phyloP scores from a whole-genome alignment of 495 filamentous ascomycete genomes.

The Hypoxylon lienhwacheense region DNA sequence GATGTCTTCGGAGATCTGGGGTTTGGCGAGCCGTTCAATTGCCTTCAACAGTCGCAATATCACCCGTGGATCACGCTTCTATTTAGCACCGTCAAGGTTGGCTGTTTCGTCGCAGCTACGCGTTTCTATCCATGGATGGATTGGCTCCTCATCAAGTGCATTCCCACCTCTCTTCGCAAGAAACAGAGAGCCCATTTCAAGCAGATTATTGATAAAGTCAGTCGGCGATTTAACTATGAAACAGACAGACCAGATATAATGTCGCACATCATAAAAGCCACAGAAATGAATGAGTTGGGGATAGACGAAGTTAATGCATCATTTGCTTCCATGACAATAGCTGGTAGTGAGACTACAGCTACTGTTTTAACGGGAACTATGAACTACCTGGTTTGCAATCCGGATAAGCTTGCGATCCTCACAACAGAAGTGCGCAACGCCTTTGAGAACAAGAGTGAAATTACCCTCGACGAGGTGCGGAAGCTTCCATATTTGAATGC shows the following conservation, averaged over 20 bases:
- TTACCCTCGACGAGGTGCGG: conserved; percentile 47
- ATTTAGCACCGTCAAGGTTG: conserved; percentile 39
- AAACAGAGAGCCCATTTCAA: conserved; percentile 38
- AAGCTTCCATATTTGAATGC: conserved; percentile 48
- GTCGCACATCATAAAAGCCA: conserved; percentile 17
- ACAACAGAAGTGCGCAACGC: conserved; percentile 48
- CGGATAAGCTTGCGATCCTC: conserved; percentile 42
- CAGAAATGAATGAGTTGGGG: conserved; percentile 11
- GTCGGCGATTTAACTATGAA: conserved; percentile 40
- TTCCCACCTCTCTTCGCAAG: conserved; percentile 37
- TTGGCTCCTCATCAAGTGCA: conserved; percentile 34
- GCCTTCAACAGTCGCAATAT: conserved; percentile 48
- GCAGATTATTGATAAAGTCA: conserved; percentile 47
- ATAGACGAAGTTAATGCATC: conserved; percentile 49
- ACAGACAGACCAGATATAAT: conserved; percentile 31
- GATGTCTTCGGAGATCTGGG: conserved; percentile 62
- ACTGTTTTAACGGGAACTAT: conserved; percentile 51
- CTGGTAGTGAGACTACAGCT: conserved; percentile 63
- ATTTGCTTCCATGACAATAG: conserved; percentile 37
- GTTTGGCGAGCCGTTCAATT: conserved; percentile 56
- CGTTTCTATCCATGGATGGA: conserved; percentile 41
- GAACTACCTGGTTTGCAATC: conserved; percentile 53
- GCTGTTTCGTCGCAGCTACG: conserved; percentile 32
- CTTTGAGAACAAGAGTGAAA: conserved; percentile 46
- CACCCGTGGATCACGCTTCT: conserved; percentile 49